phyloP scores from a whole-genome alignment of 805 yeast species.

The Ogataea ganodermae region DNA sequence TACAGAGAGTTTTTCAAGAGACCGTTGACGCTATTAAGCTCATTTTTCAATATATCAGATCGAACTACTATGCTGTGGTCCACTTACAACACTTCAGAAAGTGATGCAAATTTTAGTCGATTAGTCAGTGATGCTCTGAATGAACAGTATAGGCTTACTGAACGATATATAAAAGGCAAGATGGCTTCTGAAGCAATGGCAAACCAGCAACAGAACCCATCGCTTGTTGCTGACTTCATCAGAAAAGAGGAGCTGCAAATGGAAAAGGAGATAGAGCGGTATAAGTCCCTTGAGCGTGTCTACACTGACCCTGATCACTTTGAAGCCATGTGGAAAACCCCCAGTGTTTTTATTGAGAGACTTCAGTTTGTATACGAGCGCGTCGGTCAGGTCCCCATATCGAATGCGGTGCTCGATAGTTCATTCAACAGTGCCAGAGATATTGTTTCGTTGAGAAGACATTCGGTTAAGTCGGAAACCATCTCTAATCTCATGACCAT shows the following conservation, averaged over 20 bases:
- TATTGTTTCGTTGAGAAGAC: background rate
- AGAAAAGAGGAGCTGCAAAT: background rate
- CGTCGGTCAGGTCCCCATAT: background rate
- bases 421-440: slow-evolving; percentile 1
- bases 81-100: background rate
- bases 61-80: background rate
- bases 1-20: background rate
- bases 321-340: background rate
- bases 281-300: background rate
- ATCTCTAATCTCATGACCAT: slow-evolving; percentile 1
- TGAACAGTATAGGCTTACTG: background rate
- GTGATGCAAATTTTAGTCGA: background rate
- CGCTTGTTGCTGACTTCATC: background rate
- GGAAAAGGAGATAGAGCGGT: background rate
- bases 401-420: background rate
- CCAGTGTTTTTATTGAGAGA: background rate
- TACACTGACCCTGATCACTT: background rate
- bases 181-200: background rate
- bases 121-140: background rate
- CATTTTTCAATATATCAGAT: background rate
- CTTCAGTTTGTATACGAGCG: background rate
- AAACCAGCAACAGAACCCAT: background rate
- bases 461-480: background rate
- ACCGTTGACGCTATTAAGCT: background rate
- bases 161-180: background rate